Evolutionary conservation across 163 green algal genomes (phyloP), one percentile per base, ranked within the genome.

Genomic region (Volvox carteri): DNA sequence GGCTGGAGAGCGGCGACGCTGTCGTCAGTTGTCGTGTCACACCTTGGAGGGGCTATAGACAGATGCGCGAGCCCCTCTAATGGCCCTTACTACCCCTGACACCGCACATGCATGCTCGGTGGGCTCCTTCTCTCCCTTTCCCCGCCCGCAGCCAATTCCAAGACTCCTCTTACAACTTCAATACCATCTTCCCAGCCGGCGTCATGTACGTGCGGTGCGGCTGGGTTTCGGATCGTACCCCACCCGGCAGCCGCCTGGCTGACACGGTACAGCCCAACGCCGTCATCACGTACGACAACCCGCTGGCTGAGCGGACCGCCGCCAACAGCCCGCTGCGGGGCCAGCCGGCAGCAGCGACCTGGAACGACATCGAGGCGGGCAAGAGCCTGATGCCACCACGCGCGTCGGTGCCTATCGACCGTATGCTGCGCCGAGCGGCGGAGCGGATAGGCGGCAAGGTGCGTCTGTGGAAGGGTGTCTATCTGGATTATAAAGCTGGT

Each of bases 151-250:
- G 74, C 75, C 77, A 58, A 16, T 48, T 39, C 58, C 35, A 46
- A 4, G 60, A 79, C 42, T 68, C 77, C 33, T 14, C 19, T 12
- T 44, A 79, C 79, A 37, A 84, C 25, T 54, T 85, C 42, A 46
- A 85, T 28, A 56, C 90, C 18, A 65, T 95, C 14, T 94, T 94
- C 87, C 86, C 90, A 2, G 68, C 86, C 50, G 93, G 93, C 50
- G 44, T 68, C 23, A 8, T 95, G 56, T 92, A 92, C 76, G 87
- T 93, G 28, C 89, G 90, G 14, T 93, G 93, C 81, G 92, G 92
- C 72, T 95, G 93, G 93, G 90, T 95, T 19, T n/a, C 86, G 11
- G 87, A 94, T 12, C 44, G 52, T 1, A 76, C 84, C 9, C 12
- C 35, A 8, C 42, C 88, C 0, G 80, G 88, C 48, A 56, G 25